A percentile compares a stretch with the other conserved stretches of the same genome.
Conservation (phyloP, 1,284 basidiomycete genomes). For the Cryptococcus sp. region DNA sequence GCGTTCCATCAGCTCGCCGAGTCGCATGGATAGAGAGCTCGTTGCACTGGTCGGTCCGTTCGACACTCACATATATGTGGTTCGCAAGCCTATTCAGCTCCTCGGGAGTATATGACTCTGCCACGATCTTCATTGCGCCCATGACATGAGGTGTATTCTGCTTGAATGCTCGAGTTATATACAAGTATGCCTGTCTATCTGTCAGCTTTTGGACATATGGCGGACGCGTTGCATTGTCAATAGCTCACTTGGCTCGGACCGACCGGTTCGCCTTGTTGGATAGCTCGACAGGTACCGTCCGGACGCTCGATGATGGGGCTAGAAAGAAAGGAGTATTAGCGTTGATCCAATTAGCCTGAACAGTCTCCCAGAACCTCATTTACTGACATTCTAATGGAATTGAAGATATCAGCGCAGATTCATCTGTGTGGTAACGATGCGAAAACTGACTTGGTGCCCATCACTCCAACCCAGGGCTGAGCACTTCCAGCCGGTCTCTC, state of each 20-base stretch:
- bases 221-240: not conserved
- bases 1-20: not conserved
- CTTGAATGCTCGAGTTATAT: slow-evolving; percentile 75
- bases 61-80: slow-evolving; percentile 62
- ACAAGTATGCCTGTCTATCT: slow-evolving; percentile 63
- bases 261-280: slow-evolving; percentile 70
- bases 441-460: slow-evolving; percentile 72
- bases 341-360: not conserved
- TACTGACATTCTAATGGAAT: slow-evolving; percentile 13
- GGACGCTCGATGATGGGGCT: slow-evolving; percentile 78
- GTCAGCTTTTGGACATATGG: not conserved
- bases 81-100: slow-evolving; percentile 72
- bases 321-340: slow-evolving; percentile 4
- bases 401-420: not conserved
- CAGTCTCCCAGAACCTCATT: not conserved
- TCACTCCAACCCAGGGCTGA: slow-evolving; percentile 89
- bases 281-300: slow-evolving; percentile 74
- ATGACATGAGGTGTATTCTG: slow-evolving; percentile 72
- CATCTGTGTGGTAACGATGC: not conserved
- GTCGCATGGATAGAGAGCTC: not conserved
- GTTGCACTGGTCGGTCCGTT: no score
- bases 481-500: slow-evolving; percentile 65
- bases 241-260: slow-evolving; percentile 61
- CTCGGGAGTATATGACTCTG: slow-evolving; percentile 63
- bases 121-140: slow-evolving; percentile 78